These are phyloP conservation scores for Penicillium atrosanguineum DNA, from an alignment of 495 filamentous ascomycete species.

Conservation along the genomic window DNA sequence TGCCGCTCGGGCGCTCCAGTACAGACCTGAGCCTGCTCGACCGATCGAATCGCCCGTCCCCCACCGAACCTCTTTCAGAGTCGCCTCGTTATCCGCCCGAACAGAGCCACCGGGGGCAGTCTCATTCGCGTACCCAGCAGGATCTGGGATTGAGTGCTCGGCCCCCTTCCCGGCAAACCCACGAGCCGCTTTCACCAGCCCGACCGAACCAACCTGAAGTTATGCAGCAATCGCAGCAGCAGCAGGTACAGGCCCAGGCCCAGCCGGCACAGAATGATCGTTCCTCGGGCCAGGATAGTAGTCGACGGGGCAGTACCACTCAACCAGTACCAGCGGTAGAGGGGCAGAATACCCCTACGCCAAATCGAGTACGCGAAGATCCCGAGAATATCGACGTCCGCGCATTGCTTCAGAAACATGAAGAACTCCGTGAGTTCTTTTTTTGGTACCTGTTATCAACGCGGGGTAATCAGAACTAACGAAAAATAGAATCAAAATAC, in stretches of 20 bases:
- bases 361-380: slow-evolving; percentile 51
- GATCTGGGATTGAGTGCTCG: slow-evolving; percentile 28
- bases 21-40: slow-evolving; percentile 32
- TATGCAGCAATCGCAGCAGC: slow-evolving; percentile 25
- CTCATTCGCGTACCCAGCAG: slow-evolving; percentile 13
- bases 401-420: slow-evolving; percentile 47
- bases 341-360: slow-evolving; percentile 61
- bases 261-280: slow-evolving; percentile 5
- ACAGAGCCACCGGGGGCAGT: slow-evolving; percentile 11
- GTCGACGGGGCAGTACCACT: slow-evolving; percentile 21
- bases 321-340: slow-evolving; percentile 39
- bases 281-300: slow-evolving; percentile 12
- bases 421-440: slow-evolving; percentile 63
- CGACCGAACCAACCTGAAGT: slow-evolving; percentile 28
- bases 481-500: slow-evolving; percentile 77
- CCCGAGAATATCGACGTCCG: slow-evolving; percentile 48
- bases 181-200: slow-evolving; percentile 39
- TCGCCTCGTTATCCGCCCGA: slow-evolving; percentile 23
- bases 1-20: slow-evolving; percentile 26
- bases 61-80: slow-evolving; percentile 21
- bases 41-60: slow-evolving; percentile 52
- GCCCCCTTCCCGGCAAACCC: slow-evolving; percentile 63
- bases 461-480: slow-evolving; percentile 5
- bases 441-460: neutral
- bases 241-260: neutral